These are phyloP conservation scores for Russula griseocarnosa DNA, from an alignment of 768 basidiomycete genomes.

Conservation along the genomic window DNA sequence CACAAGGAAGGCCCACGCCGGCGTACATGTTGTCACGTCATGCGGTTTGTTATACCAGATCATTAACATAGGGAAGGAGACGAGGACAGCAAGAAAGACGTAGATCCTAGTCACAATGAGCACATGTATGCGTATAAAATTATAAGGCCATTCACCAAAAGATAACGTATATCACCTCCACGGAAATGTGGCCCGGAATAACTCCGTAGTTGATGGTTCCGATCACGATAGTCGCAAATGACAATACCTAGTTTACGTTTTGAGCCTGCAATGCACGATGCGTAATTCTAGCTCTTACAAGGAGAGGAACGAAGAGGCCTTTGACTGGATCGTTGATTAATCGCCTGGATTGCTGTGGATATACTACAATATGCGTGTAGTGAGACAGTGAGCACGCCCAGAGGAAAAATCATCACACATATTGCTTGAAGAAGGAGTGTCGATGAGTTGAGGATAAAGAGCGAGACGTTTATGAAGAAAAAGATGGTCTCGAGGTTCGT, in stretches of 20 bases:
- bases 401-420: constrained; percentile 32
- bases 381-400: neutral
- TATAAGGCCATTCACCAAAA: constrained; percentile 38
- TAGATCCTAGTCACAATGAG: constrained; percentile 38
- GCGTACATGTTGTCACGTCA: constrained; percentile 41
- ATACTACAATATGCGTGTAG: constrained; percentile 35
- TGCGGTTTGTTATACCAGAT: constrained; percentile 49
- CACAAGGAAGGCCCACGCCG: constrained; percentile 40
- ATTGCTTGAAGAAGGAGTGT: constrained; percentile 44
- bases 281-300: constrained; percentile 30
- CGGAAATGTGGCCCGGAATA: constrained; percentile 37
- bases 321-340: constrained; percentile 45
- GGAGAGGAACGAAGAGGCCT: constrained; percentile 43
- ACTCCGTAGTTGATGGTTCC: constrained; percentile 46
- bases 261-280: neutral
- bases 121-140: neutral
- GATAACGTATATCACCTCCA: constrained; percentile 39
- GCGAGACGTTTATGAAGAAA: constrained; percentile 45
- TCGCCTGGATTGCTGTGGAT: constrained; percentile 42
- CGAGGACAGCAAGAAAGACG: constrained; percentile 37
- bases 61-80: constrained; percentile 48
- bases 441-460: constrained; percentile 43
- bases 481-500: constrained; percentile 42
- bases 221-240: constrained; percentile 48
- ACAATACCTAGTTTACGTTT: constrained; percentile 38